These are phyloP conservation scores for Diaporthe ilicicola DNA, from an alignment of 2,329 filamentous ascomycete genomes.

Conservation along the genomic window DNA sequence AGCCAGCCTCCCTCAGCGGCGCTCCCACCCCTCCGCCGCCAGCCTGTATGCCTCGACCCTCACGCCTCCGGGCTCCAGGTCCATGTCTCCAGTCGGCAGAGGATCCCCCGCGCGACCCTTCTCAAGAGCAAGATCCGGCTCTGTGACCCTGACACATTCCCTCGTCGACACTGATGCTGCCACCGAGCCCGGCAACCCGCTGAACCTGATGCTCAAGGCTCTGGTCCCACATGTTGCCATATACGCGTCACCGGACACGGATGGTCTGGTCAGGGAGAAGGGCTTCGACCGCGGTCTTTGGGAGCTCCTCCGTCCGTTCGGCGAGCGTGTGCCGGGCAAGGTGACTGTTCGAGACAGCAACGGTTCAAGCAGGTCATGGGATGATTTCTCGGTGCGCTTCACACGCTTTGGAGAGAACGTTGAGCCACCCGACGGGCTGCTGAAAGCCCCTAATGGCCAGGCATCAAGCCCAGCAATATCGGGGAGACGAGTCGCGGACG, in stretches of 20 bases:
- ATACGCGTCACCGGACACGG: constrained; percentile 86
- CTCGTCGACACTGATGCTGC: constrained; percentile 53
- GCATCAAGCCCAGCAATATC: constrained; percentile 36
- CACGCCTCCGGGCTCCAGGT: constrained; percentile 73
- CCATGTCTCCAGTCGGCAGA: constrained; percentile 71
- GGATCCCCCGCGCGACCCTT: constrained; percentile 65
- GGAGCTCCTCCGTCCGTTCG: constrained; percentile 89
- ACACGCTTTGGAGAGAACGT: constrained; percentile 71
- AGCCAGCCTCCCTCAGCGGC: constrained; percentile 60
- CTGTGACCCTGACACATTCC: constrained; percentile 50
- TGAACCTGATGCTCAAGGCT: constrained; percentile 78
- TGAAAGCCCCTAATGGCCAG: constrained; percentile 43
- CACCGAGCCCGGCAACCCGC: constrained; percentile 61
- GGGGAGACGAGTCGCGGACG: constrained; percentile 67
- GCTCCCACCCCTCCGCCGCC: constrained; percentile 66
- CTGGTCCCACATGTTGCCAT: constrained; percentile 92
- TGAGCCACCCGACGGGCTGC: constrained; percentile 54
- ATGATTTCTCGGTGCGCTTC: constrained; percentile 92
- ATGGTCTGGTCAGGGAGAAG: constrained; percentile 81
- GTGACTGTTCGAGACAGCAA: constrained; percentile 91
- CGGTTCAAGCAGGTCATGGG: constrained; percentile 82
- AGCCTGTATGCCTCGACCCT: constrained; percentile 72
- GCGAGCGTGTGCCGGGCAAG: constrained; percentile 86
- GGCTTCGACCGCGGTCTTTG: constrained; percentile 84
- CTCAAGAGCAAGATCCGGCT: constrained; percentile 66